Evolutionary conservation across 129 eudicot genomes (phyloP).

Genomic region (Apium graveolens): DNA sequence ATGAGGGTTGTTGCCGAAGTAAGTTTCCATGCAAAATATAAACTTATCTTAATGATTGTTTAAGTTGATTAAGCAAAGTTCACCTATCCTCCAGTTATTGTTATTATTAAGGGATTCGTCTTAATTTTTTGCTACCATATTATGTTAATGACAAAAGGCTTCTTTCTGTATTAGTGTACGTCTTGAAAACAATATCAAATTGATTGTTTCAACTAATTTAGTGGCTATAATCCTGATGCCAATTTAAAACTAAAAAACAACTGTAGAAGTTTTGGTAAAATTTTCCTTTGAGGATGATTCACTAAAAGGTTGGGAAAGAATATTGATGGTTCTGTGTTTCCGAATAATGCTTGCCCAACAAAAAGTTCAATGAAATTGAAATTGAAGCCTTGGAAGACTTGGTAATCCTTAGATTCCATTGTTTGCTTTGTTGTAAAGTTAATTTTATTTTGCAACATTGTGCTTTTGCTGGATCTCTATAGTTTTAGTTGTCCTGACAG

Average conservation of each 20-base stretch:
- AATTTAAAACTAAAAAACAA: neutral
- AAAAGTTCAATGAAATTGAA: neutral
- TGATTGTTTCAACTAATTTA: neutral
- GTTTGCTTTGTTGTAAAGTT: neutral
- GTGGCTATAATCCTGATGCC: neutral
- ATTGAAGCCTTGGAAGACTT: neutral
- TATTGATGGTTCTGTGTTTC: neutral
- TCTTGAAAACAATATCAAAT: neutral
- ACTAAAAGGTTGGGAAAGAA: neutral
- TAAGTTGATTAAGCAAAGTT: neutral
- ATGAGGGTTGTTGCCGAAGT: slow-evolving; percentile 68
- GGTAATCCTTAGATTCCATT: neutral
- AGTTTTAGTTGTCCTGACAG: neutral
- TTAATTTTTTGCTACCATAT: neutral
- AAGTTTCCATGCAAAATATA: slow-evolving; percentile 31
- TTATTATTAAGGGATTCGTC: neutral
- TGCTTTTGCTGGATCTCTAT: neutral
- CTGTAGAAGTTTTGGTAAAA: neutral
- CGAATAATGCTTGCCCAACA: neutral
- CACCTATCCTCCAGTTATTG: neutral
- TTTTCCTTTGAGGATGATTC: neutral
- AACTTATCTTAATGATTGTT: neutral
- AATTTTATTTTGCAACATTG: neutral
- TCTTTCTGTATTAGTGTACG: neutral
- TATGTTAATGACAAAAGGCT: neutral